phyloP scores from a whole-genome alignment of 306 rosid species.

The Corylus americana region DNA sequence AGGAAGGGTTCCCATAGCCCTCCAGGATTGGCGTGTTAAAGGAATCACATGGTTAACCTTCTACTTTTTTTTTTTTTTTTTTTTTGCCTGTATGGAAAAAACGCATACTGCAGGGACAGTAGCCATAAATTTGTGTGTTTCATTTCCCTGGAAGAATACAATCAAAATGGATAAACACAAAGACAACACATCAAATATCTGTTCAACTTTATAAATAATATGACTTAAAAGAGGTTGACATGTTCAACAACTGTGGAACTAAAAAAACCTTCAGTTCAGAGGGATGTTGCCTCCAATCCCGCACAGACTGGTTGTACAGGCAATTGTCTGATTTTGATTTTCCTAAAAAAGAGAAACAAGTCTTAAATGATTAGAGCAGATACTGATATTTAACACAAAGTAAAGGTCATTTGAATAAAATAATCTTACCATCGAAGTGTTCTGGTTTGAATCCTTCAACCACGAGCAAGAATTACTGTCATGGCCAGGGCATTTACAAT shows the following conservation, averaged over 20 bases:
- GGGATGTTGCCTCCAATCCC: neutral
- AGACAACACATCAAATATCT: neutral
- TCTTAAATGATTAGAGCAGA: neutral
- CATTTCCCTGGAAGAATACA: neutral
- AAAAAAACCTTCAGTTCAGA: neutral
- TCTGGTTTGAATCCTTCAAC: constrained; percentile 6
- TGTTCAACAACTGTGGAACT: neutral
- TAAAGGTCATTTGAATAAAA: neutral
- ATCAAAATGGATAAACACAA: neutral
- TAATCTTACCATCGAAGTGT: neutral
- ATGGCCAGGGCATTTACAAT: constrained; percentile 19
- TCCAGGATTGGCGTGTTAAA: neutral
- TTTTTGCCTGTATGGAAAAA: neutral
- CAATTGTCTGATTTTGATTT: neutral
- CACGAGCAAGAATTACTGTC: constrained; percentile 6
- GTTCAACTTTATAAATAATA: neutral
- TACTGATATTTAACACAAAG: neutral
- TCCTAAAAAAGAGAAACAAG: constrained; percentile 5
- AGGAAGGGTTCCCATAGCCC: neutral
- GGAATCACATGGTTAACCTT: neutral
- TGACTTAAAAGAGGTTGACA: neutral
- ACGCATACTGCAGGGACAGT: neutral
- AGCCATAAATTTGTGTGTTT: neutral
- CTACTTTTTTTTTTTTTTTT: neutral
- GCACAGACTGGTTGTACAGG: neutral